Percentiles rank a stretch among this genome's conserved stretches.
Evolutionary conservation across 2,329 filamentous ascomycete genomes (phyloP).

Genomic region (Cladophialophora exuberans): DNA sequence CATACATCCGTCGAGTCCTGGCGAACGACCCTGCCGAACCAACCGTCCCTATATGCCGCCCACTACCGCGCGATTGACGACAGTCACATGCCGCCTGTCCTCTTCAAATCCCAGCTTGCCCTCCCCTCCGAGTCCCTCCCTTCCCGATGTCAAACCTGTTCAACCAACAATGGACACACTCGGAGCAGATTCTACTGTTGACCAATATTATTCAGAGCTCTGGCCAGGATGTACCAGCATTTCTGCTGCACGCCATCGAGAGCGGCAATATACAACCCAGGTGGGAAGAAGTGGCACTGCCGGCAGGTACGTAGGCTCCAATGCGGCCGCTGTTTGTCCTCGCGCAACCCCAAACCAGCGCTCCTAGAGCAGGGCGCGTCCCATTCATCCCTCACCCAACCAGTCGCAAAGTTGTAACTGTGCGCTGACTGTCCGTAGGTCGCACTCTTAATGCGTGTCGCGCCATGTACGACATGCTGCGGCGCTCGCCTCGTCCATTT

Average conservation of each 20-base stretch:
- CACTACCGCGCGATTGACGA: conserved; percentile 22
- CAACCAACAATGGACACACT: conserved; percentile 23
- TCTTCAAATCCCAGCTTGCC: conserved; percentile 18
- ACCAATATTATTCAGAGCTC: conserved; percentile 32
- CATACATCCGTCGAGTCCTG: conserved; percentile 8
- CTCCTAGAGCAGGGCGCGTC: neutral
- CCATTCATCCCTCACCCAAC: neutral
- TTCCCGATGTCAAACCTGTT: conserved; percentile 32
- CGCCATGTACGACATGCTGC: conserved; percentile 25
- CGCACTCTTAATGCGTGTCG: conserved; percentile 31
- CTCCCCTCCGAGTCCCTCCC: conserved; percentile 14
- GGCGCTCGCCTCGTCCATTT: conserved; percentile 15
- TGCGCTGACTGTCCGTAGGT: conserved; percentile 25
- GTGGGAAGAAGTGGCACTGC: conserved; percentile 33
- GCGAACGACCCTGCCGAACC: conserved; percentile 15
- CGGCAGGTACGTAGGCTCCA: conserved; percentile 30
- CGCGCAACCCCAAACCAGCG: neutral
- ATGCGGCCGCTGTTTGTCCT: neutral
- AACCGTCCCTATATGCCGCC: conserved; percentile 21
- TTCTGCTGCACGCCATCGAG: conserved; percentile 27
- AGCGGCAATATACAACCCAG: conserved; percentile 25
- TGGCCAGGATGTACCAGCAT: conserved; percentile 29
- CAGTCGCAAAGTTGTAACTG: neutral
- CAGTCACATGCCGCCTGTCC: conserved; percentile 29
- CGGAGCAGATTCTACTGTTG: conserved; percentile 33